Evolutionary conservation across 2,329 filamentous ascomycete species (phyloP).

Genomic region (Zymoseptoria pseudotritici): DNA sequence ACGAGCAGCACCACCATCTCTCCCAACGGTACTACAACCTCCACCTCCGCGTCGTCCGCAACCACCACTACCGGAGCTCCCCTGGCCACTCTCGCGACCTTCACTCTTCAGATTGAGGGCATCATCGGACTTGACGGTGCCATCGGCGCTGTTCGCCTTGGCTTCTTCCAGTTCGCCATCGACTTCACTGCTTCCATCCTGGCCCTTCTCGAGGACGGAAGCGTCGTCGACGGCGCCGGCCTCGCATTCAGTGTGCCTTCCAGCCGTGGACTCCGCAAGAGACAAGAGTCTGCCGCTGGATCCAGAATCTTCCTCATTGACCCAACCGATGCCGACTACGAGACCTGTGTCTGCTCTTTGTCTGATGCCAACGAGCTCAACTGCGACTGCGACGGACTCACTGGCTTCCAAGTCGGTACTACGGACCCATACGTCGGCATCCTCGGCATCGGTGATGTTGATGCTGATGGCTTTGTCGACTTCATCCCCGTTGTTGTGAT

Average conservation of each 20-base stretch:
- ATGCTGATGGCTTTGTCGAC: neutral
- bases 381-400: neutral
- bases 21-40: too few species aligned
- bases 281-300: neutral
- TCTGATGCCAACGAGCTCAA: neutral
- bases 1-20: neutral
- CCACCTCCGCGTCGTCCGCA: neutral
- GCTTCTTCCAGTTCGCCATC: neutral
- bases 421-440: neutral
- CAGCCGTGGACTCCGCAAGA: neutral
- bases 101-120: neutral
- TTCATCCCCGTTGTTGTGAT: neutral
- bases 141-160: neutral
- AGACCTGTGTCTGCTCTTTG: neutral
- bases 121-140: neutral
- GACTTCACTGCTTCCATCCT: neutral
- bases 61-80: neutral
- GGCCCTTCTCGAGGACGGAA: neutral
- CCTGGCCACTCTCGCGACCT: neutral
- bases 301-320: neutral
- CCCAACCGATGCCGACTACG: neutral
- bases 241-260: neutral
- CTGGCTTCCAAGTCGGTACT: neutral
- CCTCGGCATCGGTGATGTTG: neutral
- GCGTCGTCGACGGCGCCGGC: neutral